phyloP scores from a whole-genome alignment of 495 filamentous ascomycete species.

The Bryoglossum gracile region DNA sequence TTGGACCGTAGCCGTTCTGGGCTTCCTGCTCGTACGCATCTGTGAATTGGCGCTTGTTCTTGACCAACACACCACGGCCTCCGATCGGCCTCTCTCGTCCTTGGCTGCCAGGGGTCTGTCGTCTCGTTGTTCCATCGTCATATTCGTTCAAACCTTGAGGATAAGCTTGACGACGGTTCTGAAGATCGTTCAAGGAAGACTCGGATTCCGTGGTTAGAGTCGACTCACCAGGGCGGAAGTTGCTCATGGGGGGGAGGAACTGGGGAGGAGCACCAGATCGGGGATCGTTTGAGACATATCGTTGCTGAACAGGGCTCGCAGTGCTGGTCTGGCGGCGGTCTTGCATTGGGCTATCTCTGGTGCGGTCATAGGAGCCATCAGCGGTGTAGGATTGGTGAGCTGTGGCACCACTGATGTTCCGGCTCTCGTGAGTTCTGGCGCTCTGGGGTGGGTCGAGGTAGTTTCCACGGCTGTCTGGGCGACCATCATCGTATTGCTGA shows the following conservation, averaged over 20 bases:
- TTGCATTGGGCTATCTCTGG: slow-evolving; percentile 16
- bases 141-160: slow-evolving; percentile 32
- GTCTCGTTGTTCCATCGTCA: slow-evolving; percentile 26
- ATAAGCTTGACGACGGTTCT: slow-evolving; percentile 11
- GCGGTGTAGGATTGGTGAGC: slow-evolving; percentile 20
- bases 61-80: slow-evolving; percentile 59
- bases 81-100: slow-evolving; percentile 21
- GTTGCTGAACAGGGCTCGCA: slow-evolving; percentile 27
- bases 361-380: slow-evolving; percentile 21
- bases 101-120: slow-evolving; percentile 15
- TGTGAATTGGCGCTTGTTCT: slow-evolving; percentile 75
- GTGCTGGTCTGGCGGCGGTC: slow-evolving; percentile 17
- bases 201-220: slow-evolving; percentile 41
- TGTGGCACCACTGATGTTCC: slow-evolving; percentile 35
- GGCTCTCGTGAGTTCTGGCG: slow-evolving; percentile 30
- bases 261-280: slow-evolving; percentile 34
- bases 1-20: slow-evolving; percentile 29
- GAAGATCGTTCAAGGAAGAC: slow-evolving; percentile 35
- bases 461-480: slow-evolving; percentile 11
- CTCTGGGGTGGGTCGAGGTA: slow-evolving; percentile 26
- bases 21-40: slow-evolving; percentile 78
- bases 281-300: slow-evolving; percentile 26
- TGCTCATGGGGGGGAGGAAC: slow-evolving; percentile 27
- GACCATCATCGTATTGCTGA: slow-evolving; percentile 32
- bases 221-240: slow-evolving; percentile 37